phyloP scores from a whole-genome alignment of 1,284 basidiomycete species.

The Sporisorium scitamineum region DNA sequence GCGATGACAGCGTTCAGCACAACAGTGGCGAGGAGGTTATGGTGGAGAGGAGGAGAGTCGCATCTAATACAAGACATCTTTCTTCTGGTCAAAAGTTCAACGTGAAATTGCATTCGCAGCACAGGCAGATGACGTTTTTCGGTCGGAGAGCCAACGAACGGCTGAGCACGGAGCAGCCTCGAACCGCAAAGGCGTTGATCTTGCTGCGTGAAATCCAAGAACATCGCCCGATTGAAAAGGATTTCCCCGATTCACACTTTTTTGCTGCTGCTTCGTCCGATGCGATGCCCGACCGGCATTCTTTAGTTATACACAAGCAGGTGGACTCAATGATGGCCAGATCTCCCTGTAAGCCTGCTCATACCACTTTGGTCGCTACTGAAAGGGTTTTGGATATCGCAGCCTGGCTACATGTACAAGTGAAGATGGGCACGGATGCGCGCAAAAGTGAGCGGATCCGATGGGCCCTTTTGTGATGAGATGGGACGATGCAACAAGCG shows the following conservation, averaged over 20 bases:
- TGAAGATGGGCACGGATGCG: conserved; percentile 1
- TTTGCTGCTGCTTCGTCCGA: not conserved
- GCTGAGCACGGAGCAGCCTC: conserved; percentile 5
- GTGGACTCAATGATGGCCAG: too few relatives aligned
- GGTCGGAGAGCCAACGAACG: not conserved
- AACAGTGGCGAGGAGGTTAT: not conserved
- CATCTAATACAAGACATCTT: not conserved
- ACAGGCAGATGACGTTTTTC: not conserved
- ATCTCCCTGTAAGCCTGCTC: not conserved
- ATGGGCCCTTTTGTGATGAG: conserved; percentile 12
- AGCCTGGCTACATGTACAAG: conserved; percentile 49
- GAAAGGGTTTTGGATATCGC: conserved; percentile 30
- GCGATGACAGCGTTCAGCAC: too few relatives aligned
- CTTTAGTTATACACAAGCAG: too few relatives aligned
- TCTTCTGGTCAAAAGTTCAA: not conserved
- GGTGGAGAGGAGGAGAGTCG: not conserved
- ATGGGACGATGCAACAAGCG: not conserved
- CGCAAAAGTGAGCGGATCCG: not conserved
- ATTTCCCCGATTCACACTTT: not conserved
- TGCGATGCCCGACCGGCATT: not conserved
- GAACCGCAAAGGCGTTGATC: too few relatives aligned
- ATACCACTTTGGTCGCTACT: conserved; percentile 1
- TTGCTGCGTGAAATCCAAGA: conserved; percentile 3
- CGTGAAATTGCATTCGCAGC: not conserved
- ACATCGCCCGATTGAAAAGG: not conserved